Evolutionary conservation across 768 basidiomycete species (phyloP), one percentile per base, ranked within the genome.

Genomic region (Tulasnella sp.): DNA sequence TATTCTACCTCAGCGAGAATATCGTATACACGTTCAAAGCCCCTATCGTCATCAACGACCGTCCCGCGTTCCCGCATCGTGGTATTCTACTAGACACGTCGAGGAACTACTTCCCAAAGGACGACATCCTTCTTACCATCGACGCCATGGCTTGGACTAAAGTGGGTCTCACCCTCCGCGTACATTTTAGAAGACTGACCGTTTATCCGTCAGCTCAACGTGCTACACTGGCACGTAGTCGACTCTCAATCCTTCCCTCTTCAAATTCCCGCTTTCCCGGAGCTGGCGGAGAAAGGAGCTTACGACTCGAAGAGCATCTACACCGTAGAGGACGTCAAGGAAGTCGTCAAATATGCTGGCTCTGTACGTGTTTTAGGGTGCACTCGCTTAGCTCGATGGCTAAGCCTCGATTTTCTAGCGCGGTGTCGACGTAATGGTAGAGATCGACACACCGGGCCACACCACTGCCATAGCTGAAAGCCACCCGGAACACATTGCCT

Each of bases 371-470:
- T 14, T 19, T 62, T 71, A 37, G 47, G 77, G 44, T 19, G 2
- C 70, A 11, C 1, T 67, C 14, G 7, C n/a, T 17, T 34, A 19
- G 19, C n/a, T n/a, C n/a, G 17, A 37, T 16, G 5, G 22, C 29
- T 32, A 16, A 62, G n/a, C 64, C 72, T 36, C 67, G 17, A 32
- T 37, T 9, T 14, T 67, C 41, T 69, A 84, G 89, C 84, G 85
- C 36, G 92, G 91, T 7, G 88, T 94, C 35, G 90, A 92, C 66
- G 86, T 92, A 3, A 76, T 92, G 29, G 40, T 88, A 86, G 92
- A 94, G 82, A 85, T 94, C 67, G 94, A 94, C 77, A 90, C 86
- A 1, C 93, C 93, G 0, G 93, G 92, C 0, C 94, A 94, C 79
- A 91, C 91, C 1, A 83, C 89, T 0, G 80, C 83, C 36, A 89